These are phyloP conservation scores for Yamadazyma kitorensis DNA, from an alignment of 805 yeast species.

Conservation along the genomic window DNA sequence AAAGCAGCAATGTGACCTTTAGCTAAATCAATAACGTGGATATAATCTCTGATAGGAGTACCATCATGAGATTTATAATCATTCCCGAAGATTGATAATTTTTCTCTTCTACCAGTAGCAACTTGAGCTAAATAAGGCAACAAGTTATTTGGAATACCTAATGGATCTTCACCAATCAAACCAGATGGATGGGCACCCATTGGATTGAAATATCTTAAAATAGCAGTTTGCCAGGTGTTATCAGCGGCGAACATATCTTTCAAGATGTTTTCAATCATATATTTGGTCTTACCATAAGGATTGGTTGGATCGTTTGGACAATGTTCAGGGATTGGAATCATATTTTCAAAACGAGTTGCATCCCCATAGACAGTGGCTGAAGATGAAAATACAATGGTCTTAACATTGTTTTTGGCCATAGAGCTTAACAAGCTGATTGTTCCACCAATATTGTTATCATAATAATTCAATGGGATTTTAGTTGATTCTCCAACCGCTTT, in stretches of 20 bases:
- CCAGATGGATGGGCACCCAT: conserved; percentile 87
- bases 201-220: conserved; percentile 78
- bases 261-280: conserved; percentile 59
- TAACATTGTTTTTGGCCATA: conserved; percentile 46
- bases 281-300: conserved; percentile 76
- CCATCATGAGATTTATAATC: conserved; percentile 75
- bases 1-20: conserved; percentile 74
- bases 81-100: conserved; percentile 65
- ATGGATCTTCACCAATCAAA: conserved; percentile 75
- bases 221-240: conserved; percentile 50
- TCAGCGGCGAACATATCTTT: conserved; percentile 51
- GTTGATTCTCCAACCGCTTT: conserved; percentile 83
- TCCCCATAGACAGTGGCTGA: conserved; percentile 86
- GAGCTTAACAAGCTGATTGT: conserved; percentile 56
- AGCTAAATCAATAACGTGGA: conserved; percentile 79
- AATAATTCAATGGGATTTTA: conserved; percentile 62
- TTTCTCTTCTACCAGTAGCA: conserved; percentile 67
- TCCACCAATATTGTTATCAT: conserved; percentile 65
- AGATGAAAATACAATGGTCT: conserved; percentile 66
- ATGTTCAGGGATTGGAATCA: conserved; percentile 77
- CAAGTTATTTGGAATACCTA: conserved; percentile 73
- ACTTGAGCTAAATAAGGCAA: conserved; percentile 77
- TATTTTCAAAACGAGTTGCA: conserved; percentile 65
- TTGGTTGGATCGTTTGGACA: conserved; percentile 74
- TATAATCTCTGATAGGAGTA: conserved; percentile 78